Evolutionary conservation across 1,284 basidiomycete genomes (phyloP).

Genomic region (Cystobasidium sp.): DNA sequence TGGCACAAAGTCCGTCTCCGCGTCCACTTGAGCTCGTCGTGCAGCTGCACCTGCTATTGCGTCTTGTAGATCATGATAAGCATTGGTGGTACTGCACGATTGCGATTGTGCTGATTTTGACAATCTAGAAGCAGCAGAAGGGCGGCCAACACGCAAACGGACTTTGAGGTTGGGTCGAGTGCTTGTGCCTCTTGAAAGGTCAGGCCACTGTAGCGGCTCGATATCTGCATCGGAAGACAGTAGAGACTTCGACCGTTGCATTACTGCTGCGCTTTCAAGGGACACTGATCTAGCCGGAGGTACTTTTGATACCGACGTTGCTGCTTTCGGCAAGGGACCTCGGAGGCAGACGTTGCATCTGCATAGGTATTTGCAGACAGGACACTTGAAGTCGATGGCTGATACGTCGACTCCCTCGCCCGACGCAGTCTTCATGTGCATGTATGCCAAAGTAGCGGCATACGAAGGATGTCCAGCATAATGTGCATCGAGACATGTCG

Average conservation of each 20-base stretch:
- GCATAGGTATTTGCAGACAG: constrained; percentile 39
- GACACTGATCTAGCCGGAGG: background rate
- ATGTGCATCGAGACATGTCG: background rate
- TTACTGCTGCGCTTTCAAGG: background rate
- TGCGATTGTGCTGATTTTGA: background rate
- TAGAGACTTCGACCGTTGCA: background rate
- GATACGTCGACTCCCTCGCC: constrained; percentile 4
- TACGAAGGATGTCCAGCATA: constrained; percentile 34
- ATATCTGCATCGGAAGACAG: constrained; percentile 9
- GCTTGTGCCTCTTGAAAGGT: background rate
- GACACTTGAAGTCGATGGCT: constrained; percentile 33
- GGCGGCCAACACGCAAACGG: background rate
- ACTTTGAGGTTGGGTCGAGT: constrained; percentile 9
- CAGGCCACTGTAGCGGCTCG: constrained; percentile 1
- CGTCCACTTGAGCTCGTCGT: constrained; percentile 29
- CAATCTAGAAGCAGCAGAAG: background rate
- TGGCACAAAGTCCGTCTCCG: constrained; percentile 40
- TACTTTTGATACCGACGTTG: background rate
- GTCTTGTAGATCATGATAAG: constrained; percentile 24
- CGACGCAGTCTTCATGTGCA: background rate
- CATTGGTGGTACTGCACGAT: background rate
- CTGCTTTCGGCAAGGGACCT: constrained; percentile 20
- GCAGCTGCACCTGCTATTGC: constrained; percentile 24
- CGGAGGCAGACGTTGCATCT: constrained; percentile 25
- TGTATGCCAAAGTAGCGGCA: constrained; percentile 5